Percentiles rank a stretch among this genome's conserved stretches.
These are phyloP conservation scores for Starmerella bombi DNA, from an alignment of 805 yeast species.

Conservation along the genomic window DNA sequence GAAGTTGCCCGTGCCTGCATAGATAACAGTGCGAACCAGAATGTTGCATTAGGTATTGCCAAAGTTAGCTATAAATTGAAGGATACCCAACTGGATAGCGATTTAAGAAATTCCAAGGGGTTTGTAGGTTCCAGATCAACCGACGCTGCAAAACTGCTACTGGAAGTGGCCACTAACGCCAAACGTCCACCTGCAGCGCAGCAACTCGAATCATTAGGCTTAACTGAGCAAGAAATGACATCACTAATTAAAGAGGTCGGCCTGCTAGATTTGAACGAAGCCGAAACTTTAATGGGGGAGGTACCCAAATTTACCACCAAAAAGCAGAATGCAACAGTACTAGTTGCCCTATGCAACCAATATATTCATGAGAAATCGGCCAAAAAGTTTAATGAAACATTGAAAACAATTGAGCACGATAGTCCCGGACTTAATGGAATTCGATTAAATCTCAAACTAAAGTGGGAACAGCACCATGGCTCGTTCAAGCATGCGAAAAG, in stretches of 20 bases:
- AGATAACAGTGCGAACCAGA: constrained; percentile 5
- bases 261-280: no score
- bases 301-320: background rate
- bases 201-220: no score
- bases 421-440: background rate
- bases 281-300: no score
- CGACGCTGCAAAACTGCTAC: background rate
- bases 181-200: no score
- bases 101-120: background rate
- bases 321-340: background rate
- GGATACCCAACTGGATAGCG: constrained; percentile 5
- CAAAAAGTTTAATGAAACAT: constrained; percentile 2
- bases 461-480: constrained; percentile 20
- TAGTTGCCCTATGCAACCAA: constrained; percentile 12
- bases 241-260: no score
- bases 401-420: background rate
- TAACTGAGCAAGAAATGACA: no score
- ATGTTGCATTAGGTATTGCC: constrained; percentile 8
- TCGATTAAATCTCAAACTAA: constrained; percentile 18
- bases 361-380: constrained; percentile 8
- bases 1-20: constrained; percentile 11
- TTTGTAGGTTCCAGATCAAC: background rate
- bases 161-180: constrained; percentile 1
- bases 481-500: constrained; percentile 13
- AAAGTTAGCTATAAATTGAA: constrained; percentile 6